A percentile compares a stretch with the other conserved stretches of the same genome.
These are phyloP conservation scores for Clavariopsis aquatica DNA, from an alignment of 495 filamentous ascomycete genomes.

Conservation along the genomic window DNA sequence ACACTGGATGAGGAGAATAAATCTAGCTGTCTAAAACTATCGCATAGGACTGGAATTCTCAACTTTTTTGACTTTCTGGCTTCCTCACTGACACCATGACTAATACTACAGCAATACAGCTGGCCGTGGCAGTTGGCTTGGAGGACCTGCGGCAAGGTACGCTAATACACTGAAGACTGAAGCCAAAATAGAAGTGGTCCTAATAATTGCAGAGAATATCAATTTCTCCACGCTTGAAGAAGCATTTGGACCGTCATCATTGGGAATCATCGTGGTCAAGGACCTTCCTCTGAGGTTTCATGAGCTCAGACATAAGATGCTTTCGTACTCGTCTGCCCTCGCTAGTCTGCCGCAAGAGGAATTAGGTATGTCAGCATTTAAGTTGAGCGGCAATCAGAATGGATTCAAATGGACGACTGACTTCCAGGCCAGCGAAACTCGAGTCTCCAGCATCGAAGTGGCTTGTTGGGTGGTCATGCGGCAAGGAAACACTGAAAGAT, in stretches of 20 bases:
- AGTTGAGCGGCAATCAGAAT: background rate
- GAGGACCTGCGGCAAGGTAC: constrained; percentile 52
- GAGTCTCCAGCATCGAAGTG: constrained; percentile 65
- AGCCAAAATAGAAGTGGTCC: background rate
- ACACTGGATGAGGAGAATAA: background rate
- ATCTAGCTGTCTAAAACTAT: background rate
- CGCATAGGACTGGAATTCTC: background rate
- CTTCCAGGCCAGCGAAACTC: constrained; percentile 52
- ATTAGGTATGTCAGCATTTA: constrained; percentile 59
- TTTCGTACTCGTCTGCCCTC: constrained; percentile 87
- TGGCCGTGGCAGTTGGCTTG: constrained; percentile 57
- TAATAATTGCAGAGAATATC: constrained; percentile 59
- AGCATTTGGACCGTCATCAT: constrained; percentile 87
- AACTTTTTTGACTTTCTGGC: too few relatives aligned
- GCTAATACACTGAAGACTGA: too few relatives aligned
- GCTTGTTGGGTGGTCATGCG: constrained; percentile 73
- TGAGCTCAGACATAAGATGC: constrained; percentile 65
- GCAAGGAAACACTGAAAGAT: constrained; percentile 90
- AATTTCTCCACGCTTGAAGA: constrained; percentile 72
- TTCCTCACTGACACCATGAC: constrained; percentile 1
- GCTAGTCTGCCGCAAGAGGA: constrained; percentile 74
- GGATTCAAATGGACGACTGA: constrained; percentile 6
- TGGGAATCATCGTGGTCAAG: constrained; percentile 91
- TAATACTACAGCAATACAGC: constrained; percentile 8
- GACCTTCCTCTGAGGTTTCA: constrained; percentile 72